phyloP scores from a whole-genome alignment of 1,284 basidiomycete genomes.

The Trametes sp. region DNA sequence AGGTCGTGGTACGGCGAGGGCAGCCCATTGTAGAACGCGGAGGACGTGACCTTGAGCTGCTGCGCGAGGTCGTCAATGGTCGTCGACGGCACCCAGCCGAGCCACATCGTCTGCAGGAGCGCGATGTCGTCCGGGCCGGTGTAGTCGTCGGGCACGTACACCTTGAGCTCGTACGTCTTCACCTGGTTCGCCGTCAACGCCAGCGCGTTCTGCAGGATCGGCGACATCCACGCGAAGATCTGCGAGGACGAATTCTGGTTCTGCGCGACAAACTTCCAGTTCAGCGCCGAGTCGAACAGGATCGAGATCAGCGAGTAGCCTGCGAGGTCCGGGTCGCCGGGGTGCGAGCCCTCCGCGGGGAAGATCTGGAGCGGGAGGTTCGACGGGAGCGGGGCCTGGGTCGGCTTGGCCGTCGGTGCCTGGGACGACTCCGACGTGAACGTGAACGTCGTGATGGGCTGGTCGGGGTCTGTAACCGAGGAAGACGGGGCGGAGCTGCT shows the following conservation, averaged over 20 bases:
- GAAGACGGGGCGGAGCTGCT: conserved; percentile 36
- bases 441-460: conserved; percentile 52
- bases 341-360: conserved; percentile 46
- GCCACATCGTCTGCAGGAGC: conserved; percentile 64
- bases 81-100: conserved; percentile 62
- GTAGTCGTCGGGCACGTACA: conserved; percentile 64
- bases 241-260: conserved; percentile 59
- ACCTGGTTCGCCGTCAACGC: conserved; percentile 50
- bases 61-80: conserved; percentile 59
- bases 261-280: conserved; percentile 69
- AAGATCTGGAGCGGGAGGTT: conserved; percentile 67
- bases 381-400: conserved; percentile 57
- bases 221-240: conserved; percentile 67
- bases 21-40: conserved; percentile 63
- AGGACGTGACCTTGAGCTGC: conserved; percentile 61
- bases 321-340: conserved; percentile 39
- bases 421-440: conserved; percentile 28
- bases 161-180: conserved; percentile 64
- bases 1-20: conserved; percentile 52
- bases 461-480: conserved; percentile 57
- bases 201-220: conserved; percentile 58
- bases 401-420: conserved; percentile 43
- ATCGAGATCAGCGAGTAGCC: conserved; percentile 61
- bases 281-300: conserved; percentile 61
- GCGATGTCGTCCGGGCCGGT: conserved; percentile 50